phyloP scores from a whole-genome alignment of 1,284 basidiomycete species.

The Stygiomarasmius scandens region DNA sequence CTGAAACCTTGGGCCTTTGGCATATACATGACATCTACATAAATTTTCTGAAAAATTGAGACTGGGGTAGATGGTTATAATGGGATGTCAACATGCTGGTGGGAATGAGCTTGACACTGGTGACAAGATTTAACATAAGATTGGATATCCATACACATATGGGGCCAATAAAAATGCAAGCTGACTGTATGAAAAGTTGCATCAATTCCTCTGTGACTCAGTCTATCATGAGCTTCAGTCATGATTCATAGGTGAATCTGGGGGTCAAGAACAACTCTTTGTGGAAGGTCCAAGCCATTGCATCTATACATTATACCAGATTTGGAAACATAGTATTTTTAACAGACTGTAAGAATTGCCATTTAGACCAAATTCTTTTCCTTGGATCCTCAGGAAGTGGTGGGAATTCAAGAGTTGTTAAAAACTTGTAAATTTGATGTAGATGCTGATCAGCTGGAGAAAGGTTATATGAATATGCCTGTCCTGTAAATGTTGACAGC shows the following conservation, averaged over 20 bases:
- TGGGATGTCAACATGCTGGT: constrained; percentile 27
- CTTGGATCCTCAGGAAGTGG: not conserved
- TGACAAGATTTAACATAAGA: not conserved
- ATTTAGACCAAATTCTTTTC: constrained; percentile 5
- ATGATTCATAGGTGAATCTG: constrained; percentile 13
- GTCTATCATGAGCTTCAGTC: constrained; percentile 17
- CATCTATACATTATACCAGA: constrained; percentile 2
- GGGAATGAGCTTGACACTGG: constrained; percentile 20
- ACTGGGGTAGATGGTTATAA: constrained; percentile 16
- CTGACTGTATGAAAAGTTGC: constrained; percentile 8
- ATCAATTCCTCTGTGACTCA: constrained; percentile 13
- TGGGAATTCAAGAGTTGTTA: constrained; percentile 19
- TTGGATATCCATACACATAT: constrained; percentile 27
- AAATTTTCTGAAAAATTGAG: constrained; percentile 31
- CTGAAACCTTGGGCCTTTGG: constrained; percentile 15
- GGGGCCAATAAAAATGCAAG: constrained; percentile 10
- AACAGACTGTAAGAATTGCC: constrained; percentile 17
- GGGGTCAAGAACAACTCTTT: constrained; percentile 10
- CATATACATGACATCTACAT: constrained; percentile 35
- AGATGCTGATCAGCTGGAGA: not conserved
- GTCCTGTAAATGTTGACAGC: not conserved
- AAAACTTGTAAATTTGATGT: constrained; percentile 15
- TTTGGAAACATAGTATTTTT: not conserved
- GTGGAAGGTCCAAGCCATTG: not conserved
- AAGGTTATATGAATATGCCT: not conserved